These are phyloP conservation scores for Fermentozyma sake DNA, from an alignment of 1,139 yeast species.

Conservation along the genomic window DNA sequence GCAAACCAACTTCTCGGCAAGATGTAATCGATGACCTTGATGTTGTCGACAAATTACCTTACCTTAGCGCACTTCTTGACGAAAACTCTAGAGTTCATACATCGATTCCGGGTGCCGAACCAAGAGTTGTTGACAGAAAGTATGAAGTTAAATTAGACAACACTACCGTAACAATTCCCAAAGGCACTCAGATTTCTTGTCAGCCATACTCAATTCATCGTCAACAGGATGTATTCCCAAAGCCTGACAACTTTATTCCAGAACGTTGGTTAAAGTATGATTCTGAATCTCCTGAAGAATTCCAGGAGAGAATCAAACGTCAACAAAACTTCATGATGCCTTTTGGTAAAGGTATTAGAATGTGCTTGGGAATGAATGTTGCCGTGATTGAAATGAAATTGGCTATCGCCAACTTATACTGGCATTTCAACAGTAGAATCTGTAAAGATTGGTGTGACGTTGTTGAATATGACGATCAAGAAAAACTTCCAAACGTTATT, in stretches of 20 bases:
- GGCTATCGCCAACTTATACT: constrained; percentile 50
- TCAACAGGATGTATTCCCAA: constrained; percentile 42
- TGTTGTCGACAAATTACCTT: constrained; percentile 47
- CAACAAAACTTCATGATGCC: constrained; percentile 61
- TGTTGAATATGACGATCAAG: constrained; percentile 11
- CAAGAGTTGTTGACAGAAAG: constrained; percentile 42
- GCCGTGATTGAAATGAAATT: constrained; percentile 66
- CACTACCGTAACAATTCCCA: constrained; percentile 36
- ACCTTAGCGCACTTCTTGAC: constrained; percentile 51
- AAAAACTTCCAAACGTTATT: constrained; percentile 12
- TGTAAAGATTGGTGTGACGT: constrained; percentile 43
- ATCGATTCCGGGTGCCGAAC: constrained; percentile 75
- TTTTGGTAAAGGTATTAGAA: constrained; percentile 70
- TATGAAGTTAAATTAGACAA: constrained; percentile 16
- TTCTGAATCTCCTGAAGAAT: constrained; percentile 31
- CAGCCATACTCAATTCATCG: constrained; percentile 68
- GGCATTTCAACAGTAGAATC: constrained; percentile 37
- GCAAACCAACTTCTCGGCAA: constrained; percentile 22
- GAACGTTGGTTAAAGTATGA: constrained; percentile 53
- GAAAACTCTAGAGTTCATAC: constrained; percentile 62
- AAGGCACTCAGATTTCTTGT: constrained; percentile 54
- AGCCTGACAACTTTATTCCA: constrained; percentile 51
- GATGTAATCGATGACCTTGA: constrained; percentile 30
- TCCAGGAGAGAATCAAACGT: constrained; percentile 28
- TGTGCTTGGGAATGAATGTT: constrained; percentile 71